Conservation (phyloP, 139 green algal genomes). For the Cymbomonas tetramitiformis region DNA sequence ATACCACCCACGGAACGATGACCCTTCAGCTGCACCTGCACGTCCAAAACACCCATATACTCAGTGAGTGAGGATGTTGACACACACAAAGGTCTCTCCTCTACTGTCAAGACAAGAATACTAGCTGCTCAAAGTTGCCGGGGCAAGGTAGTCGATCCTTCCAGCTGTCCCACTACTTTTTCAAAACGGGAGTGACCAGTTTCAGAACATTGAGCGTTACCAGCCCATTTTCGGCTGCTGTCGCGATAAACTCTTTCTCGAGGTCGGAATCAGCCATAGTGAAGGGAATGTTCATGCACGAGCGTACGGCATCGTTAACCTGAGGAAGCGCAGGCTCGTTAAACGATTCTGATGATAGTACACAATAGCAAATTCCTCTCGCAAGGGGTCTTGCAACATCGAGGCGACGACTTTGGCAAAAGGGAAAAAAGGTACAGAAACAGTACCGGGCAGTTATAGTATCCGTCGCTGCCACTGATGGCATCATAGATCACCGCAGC, state of each 20-base stretch:
- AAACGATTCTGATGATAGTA: no score
- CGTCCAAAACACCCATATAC: not conserved
- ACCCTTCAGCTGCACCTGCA: constrained; percentile 86
- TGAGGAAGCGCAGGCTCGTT: no score
- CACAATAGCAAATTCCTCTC: no score
- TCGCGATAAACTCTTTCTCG: constrained; percentile 61
- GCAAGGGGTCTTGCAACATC: no score
- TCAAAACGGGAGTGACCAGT: no score
- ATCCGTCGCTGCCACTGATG: constrained; percentile 65
- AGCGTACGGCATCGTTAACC: no score
- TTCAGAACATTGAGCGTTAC: no score
- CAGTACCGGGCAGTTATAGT: constrained; percentile 78
- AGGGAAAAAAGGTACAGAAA: constrained; percentile 42
- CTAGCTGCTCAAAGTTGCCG: no score
- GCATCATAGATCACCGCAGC: constrained; percentile 76
- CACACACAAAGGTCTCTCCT: constrained; percentile 16
- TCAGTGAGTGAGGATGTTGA: not conserved
- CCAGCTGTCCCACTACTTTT: no score
- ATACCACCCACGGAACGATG: constrained; percentile 94
- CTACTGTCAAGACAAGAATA: constrained; percentile 12
- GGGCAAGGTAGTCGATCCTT: no score
- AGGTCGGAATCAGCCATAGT: constrained; percentile 71
- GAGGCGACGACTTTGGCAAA: no score
- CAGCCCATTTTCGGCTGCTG: constrained; percentile 34
- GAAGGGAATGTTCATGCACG: constrained; percentile 97